phyloP scores from a whole-genome alignment of 192 early-diverging fungal genomes.

The Coemansia sp. region DNA sequence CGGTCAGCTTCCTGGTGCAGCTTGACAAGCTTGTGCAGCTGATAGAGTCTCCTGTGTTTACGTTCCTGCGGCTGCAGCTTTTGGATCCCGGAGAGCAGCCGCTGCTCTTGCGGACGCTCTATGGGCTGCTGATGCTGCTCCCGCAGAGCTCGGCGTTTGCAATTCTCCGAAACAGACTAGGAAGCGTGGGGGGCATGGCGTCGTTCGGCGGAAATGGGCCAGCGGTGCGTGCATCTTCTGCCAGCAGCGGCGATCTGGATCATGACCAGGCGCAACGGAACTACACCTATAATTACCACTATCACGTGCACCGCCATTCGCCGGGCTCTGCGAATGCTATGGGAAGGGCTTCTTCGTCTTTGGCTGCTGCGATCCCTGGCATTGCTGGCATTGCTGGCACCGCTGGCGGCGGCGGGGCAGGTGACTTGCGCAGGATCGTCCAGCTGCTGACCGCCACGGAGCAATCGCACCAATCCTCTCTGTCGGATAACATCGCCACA shows the following conservation, averaged over 20 bases:
- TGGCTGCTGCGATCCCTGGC: no score
- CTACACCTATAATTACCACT: slow-evolving; percentile 34
- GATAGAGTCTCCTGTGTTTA: slow-evolving; percentile 97
- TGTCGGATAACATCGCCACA: no score
- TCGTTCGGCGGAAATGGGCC: slow-evolving; percentile 4
- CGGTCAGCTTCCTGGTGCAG: slow-evolving; percentile 92
- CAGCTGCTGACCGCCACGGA: slow-evolving; percentile 4
- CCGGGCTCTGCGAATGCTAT: neutral
- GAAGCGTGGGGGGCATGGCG: slow-evolving; percentile 64
- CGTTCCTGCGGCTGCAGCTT: slow-evolving; percentile 89
- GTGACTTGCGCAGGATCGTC: slow-evolving; percentile 6
- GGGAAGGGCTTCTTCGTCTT: no score
- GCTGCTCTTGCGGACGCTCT: slow-evolving; percentile 89
- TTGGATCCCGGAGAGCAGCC: slow-evolving; percentile 90
- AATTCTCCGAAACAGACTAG: slow-evolving; percentile 90
- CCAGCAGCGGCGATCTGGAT: neutral
- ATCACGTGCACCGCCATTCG: slow-evolving; percentile 17
- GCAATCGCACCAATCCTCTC: slow-evolving; percentile 1
- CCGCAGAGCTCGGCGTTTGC: slow-evolving; percentile 97
- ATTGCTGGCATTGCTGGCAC: neutral
- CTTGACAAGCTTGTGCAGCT: slow-evolving; percentile 98
- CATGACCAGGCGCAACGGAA: slow-evolving; percentile 8
- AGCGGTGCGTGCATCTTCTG: neutral
- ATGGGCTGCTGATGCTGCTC: slow-evolving; percentile 95
- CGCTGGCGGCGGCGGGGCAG: neutral